A percentile compares a stretch with the other conserved stretches of the same genome.
phyloP scores from a whole-genome alignment of 202 grass and related monocot genomes.

The Hordeum pubiflorum region DNA sequence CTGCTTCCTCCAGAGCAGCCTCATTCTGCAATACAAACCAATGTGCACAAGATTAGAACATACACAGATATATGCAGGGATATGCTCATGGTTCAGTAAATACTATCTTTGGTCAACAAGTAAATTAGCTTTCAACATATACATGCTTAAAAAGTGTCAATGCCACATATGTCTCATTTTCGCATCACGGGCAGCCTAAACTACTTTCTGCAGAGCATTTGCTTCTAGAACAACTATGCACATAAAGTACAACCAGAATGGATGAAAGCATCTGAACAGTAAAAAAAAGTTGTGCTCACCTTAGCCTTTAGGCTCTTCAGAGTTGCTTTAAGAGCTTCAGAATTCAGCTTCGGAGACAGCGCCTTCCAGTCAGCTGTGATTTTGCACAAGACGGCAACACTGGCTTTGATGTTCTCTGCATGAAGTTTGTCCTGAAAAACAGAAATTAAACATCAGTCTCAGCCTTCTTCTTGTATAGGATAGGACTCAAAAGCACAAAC shows the following conservation, averaged over 20 bases:
- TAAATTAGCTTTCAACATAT: not conserved
- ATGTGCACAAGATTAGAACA: not conserved
- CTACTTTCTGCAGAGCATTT: not conserved
- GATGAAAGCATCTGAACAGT: not conserved
- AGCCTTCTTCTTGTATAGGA: not conserved
- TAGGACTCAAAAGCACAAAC: not conserved
- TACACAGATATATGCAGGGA: not conserved
- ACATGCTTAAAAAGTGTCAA: not conserved
- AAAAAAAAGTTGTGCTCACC: slow-evolving; percentile 27
- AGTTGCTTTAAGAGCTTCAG: slow-evolving; percentile 58
- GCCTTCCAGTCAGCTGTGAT: slow-evolving; percentile 60
- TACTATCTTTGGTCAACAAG: not conserved
- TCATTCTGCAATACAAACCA: slow-evolving; percentile 57
- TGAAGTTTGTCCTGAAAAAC: slow-evolving; percentile 67
- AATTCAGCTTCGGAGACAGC: slow-evolving; percentile 52
- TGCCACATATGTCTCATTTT: not conserved
- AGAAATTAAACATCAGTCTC: slow-evolving; percentile 8
- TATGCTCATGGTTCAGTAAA: not conserved
- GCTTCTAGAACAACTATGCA: not conserved
- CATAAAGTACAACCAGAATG: not conserved
- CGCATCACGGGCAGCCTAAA: not conserved
- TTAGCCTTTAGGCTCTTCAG: slow-evolving; percentile 68
- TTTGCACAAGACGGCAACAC: slow-evolving; percentile 59
- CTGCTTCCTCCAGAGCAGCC: slow-evolving; percentile 35
- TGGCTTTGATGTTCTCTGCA: slow-evolving; percentile 57